Evolutionary conservation across 139 green algal species (phyloP), one percentile per base, ranked within the genome.

Genomic region (Asterochloris sp.): DNA sequence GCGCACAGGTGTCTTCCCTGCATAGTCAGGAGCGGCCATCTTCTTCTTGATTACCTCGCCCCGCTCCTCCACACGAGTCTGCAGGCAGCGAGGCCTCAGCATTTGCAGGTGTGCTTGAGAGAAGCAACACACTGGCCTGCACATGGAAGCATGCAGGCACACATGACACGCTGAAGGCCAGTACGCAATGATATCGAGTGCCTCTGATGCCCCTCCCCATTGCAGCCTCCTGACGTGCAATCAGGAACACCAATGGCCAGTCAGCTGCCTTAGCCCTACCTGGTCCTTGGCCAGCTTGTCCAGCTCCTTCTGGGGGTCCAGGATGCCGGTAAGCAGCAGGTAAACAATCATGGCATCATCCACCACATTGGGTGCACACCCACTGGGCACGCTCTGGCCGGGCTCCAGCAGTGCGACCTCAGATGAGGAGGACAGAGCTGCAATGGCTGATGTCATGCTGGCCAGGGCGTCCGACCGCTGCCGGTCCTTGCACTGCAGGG

Each of bases 281-380:
- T 91, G 68, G 88, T 97, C 94, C 88, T 98, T 98, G 78, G 91
- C 77, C 74, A 99, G 92, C 90, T 97, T 98, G 38, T 88, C 88
- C 11, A 97, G 82, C 91, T 99, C 97, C 83, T 94, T 90, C 17
- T 83, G 85, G 0, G 95, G 92, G 83, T 99, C 96, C 82, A 99
- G 85, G 38, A 98, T 86, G 83, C 96, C 97, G 38, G 88, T 81
- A 24, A 95, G 80, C 63, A 95, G 73, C 82, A 97, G 83, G 89
- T 94, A 85, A 38, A 93, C 83, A 8, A 86, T 93, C 9, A 92
- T 92, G 23, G 82, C 54, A 29, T 97, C 94, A 85, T 98, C 92
- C 29, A 98, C 90, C 21, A 98, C 91, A 0, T 85, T 85, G 62
- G 98, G 91, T 29, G 89, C 93, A 83, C 94, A 98, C 62, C 94